Base-by-base conservation (phyloP, 495 filamentous ascomycete species). In the Thozetella sp. region DNA sequence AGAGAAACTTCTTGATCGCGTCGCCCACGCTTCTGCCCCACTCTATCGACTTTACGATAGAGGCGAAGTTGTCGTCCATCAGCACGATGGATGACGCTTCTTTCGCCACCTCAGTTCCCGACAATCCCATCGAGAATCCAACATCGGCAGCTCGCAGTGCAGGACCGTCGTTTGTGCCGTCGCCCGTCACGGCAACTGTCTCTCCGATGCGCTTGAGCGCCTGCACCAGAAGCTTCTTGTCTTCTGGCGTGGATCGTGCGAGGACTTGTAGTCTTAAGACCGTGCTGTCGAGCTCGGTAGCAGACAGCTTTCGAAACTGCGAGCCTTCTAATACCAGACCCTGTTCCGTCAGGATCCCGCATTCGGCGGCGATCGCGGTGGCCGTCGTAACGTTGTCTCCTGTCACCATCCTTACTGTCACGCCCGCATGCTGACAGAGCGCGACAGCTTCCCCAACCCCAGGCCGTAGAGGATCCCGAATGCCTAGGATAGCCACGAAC, bases 1-100 rank as follows among this genome's bases (percentile, higher is more conserved):
- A 92, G 34, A 96, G 72, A 64, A 96, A 96, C 68, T 93, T 93
- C 74, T 91, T 86, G 55, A 96, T 91, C 1, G 92, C 89, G 66
- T 96, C 92, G 60, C 96, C 96, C 58, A 96, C 92, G 19, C 91
- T 90, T 56, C 92, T 86, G 3, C 92, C 92, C 92, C 92, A 96
- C 72, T 90, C 89, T 64, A 96, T 88, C 9, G 91, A 92, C 65
- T 92, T 95, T 56, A 96, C 87, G 63, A 95, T 96, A 3, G 90
- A 93, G 55, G 73, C 69, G 75, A 96, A 96, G 72, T 96, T 96
- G 65, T 96, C 92, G 65, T 96, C 92, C 80, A 96, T 88, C 1
- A 96, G 81, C 64, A 96, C 94, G 60, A 96, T 96, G 1, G 89
- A 89, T 55, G 91, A 93, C 11, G 92, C 92, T 71, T 96, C 92